Evolutionary conservation across 495 filamentous ascomycete genomes (phyloP).

Genomic region (Bathelium albidoporum): DNA sequence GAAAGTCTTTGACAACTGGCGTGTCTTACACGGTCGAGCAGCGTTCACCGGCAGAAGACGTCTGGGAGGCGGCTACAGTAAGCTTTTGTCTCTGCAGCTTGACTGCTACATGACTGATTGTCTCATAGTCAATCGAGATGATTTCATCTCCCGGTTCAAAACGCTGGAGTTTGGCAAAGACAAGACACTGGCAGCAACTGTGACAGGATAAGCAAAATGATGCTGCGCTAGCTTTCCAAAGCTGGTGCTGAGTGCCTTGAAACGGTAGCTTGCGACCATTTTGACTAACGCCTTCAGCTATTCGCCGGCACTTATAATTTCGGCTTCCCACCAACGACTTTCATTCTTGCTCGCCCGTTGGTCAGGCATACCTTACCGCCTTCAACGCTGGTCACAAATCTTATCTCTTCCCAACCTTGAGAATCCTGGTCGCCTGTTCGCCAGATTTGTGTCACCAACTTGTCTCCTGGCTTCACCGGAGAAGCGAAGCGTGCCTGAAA

Average conservation of each 20-base stretch:
- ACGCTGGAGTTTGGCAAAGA: slow-evolving; percentile 55
- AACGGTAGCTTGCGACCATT: too few species aligned
- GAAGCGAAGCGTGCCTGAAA: slow-evolving; percentile 82
- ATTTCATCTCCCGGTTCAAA: slow-evolving; percentile 68
- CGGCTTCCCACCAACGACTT: slow-evolving; percentile 46
- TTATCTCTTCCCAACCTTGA: slow-evolving; percentile 69
- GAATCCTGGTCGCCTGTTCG: slow-evolving; percentile 48
- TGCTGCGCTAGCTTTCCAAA: too few species aligned
- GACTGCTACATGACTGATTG: slow-evolving; percentile 15
- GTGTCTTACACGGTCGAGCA: slow-evolving; percentile 75
- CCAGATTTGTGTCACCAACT: slow-evolving; percentile 56
- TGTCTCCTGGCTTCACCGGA: slow-evolving; percentile 69
- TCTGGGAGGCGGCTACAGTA: slow-evolving; percentile 83
- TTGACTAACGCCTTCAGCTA: too few species aligned
- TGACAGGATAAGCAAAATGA: slow-evolving; percentile 15
- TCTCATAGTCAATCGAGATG: slow-evolving; percentile 66
- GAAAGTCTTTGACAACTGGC: slow-evolving; percentile 88
- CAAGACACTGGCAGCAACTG: slow-evolving; percentile 36
- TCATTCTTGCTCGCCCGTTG: slow-evolving; percentile 74
- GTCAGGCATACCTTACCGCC: slow-evolving; percentile 69
- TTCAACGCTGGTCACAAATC: slow-evolving; percentile 62
- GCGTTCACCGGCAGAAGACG: slow-evolving; percentile 73
- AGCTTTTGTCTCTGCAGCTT: too few species aligned
- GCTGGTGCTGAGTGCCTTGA: too few species aligned
- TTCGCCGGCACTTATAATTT: slow-evolving; percentile 48